These are phyloP conservation scores for Podospora appendiculata DNA, from an alignment of 495 filamentous ascomycete species.

Conservation along the genomic window DNA sequence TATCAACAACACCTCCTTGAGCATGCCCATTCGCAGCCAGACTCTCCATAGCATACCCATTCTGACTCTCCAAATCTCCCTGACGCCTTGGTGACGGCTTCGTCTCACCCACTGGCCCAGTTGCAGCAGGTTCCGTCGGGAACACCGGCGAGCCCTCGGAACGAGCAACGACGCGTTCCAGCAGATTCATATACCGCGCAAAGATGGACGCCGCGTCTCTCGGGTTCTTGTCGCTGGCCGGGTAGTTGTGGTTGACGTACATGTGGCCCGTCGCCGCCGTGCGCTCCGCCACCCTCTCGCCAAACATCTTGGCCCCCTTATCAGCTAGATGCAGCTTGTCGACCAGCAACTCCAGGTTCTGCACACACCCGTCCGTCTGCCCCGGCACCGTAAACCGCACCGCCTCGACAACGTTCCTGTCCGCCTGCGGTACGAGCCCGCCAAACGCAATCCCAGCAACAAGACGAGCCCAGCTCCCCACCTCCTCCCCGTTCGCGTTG, in stretches of 20 bases:
- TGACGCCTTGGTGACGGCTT: not conserved
- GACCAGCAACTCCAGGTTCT: not conserved
- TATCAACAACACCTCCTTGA: too few species aligned
- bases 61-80: too few species aligned
- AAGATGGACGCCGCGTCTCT: slow-evolving; percentile 1
- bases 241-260: slow-evolving; percentile 1
- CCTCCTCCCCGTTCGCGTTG: not conserved
- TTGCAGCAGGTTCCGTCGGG: not conserved
- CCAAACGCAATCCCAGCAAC: slow-evolving; percentile 2
- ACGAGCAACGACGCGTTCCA: not conserved
- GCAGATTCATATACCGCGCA: slow-evolving; percentile 3
- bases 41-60: too few species aligned
- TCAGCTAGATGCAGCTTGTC: not conserved
- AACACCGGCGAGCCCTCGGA: not conserved
- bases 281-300: not conserved
- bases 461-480: not conserved
- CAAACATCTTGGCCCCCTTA: not conserved
- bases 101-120: not conserved
- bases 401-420: not conserved
- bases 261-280: not conserved
- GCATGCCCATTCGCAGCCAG: too few species aligned
- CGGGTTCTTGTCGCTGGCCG: not conserved
- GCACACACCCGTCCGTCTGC: not conserved
- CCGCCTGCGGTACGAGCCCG: slow-evolving; percentile 1
- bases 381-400: slow-evolving; percentile 1